Evolutionary conservation across 768 basidiomycete species (phyloP).

Genomic region (Cubamyces lactineus): DNA sequence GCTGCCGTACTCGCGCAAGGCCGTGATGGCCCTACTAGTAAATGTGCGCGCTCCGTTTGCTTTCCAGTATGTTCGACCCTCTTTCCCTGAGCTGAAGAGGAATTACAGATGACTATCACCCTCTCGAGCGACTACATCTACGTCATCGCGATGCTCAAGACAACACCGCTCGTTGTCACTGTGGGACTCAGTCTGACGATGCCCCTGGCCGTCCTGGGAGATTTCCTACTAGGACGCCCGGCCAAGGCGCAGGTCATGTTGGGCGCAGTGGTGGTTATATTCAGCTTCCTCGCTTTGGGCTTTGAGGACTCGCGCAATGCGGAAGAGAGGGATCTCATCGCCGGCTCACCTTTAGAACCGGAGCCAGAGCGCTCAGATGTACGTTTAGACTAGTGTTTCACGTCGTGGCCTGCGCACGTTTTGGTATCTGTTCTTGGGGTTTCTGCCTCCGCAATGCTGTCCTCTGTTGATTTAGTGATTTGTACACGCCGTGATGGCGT

Average conservation of each 20-base stretch:
- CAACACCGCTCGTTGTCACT: constrained; percentile 91
- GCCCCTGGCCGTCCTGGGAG: constrained; percentile 86
- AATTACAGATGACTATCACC: constrained; percentile 76
- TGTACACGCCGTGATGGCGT: too few relatives aligned
- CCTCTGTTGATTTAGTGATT: neutral
- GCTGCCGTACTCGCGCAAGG: constrained; percentile 57
- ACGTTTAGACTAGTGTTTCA: constrained; percentile 17
- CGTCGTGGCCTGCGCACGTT: neutral
- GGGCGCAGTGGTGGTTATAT: constrained; percentile 77
- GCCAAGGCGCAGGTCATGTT: constrained; percentile 61
- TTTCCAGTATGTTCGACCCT: neutral
- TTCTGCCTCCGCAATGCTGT: neutral
- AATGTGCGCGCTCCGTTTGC: constrained; percentile 49
- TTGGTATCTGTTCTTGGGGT: neutral
- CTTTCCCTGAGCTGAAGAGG: neutral
- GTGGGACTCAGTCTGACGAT: constrained; percentile 93
- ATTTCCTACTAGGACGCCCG: constrained; percentile 64
- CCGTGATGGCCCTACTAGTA: constrained; percentile 52
- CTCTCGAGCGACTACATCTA: constrained; percentile 85
- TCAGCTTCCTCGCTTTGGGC: constrained; percentile 78
- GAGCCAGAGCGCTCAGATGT: constrained; percentile 16
- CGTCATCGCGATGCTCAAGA: constrained; percentile 93
- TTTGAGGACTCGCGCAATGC: constrained; percentile 46
- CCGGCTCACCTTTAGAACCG: constrained; percentile 23
- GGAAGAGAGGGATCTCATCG: constrained; percentile 28